Evolutionary conservation across 768 basidiomycete genomes (phyloP).

Genomic region (Termitomyces sp.): DNA sequence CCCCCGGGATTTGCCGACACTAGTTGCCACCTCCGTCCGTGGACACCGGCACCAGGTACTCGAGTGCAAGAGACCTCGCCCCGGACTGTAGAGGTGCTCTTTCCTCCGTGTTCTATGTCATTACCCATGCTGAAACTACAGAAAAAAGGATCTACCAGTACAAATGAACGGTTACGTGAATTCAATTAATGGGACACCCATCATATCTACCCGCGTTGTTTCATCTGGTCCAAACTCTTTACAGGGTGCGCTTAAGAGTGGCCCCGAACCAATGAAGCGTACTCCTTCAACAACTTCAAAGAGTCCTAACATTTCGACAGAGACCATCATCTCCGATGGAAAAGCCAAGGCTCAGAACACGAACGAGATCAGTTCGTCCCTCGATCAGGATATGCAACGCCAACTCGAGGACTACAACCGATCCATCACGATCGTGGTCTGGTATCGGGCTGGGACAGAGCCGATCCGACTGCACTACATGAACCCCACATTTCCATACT

Average conservation of each 20-base stretch:
- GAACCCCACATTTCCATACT: slow-evolving; percentile 62
- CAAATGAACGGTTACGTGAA: slow-evolving; percentile 10
- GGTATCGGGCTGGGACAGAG: slow-evolving; percentile 61
- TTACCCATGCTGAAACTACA: not conserved
- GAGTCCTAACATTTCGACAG: not conserved
- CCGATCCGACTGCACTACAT: slow-evolving; percentile 56
- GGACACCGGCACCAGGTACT: slow-evolving; percentile 15
- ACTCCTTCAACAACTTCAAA: slow-evolving; percentile 3
- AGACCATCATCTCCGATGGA: not conserved
- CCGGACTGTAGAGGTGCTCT: slow-evolving; percentile 3
- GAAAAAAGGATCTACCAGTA: not conserved
- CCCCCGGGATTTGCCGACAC: slow-evolving; percentile 9
- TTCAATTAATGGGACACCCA: not conserved
- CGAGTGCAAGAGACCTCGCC: slow-evolving; percentile 13
- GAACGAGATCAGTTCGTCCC: not conserved
- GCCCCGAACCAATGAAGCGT: slow-evolving; percentile 7
- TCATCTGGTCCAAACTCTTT: slow-evolving; percentile 11
- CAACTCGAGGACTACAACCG: slow-evolving; percentile 44
- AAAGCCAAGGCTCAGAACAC: not conserved
- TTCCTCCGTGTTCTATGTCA: not conserved
- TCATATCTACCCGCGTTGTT: slow-evolving; percentile 2
- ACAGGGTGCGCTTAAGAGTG: slow-evolving; percentile 10
- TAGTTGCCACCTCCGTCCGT: slow-evolving; percentile 10
- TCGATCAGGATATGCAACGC: slow-evolving; percentile 32
- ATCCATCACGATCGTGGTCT: slow-evolving; percentile 63